Base-by-base conservation (phyloP, 345 rosid species). In the Pistacia vera region DNA sequence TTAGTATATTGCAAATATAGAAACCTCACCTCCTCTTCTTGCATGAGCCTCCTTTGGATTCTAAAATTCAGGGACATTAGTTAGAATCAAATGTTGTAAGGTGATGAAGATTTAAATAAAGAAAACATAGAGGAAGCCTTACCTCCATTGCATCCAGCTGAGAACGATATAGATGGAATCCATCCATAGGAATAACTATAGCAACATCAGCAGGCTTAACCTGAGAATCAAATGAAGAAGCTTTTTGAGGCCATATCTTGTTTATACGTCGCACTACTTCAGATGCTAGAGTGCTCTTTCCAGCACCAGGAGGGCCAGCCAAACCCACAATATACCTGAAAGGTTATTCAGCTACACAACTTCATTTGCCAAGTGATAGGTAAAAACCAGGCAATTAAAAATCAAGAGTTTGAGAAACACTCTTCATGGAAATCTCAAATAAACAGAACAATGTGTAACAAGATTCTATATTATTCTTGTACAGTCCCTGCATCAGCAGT, bases 111-210 rank as follows among this genome's bases (percentile, higher is more conserved):
- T 51, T 61, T 13, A 22, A 13, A 74, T 51, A 22, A 3, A 48
- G 75, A 33, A 65, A 69, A 20, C 46, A 66, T 22, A 41, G 18
- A 68, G 57, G 59, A 79, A 71, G 80, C 60, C 75, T 82, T 80
- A 89, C 99, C 98, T 96, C 93, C 99, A 93, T 93, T 20, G 93
- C 95, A 87, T 93, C 97, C 38, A 96, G 91, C 82, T 91, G 93
- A 18, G 92, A 91, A 70, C 95, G 90, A 81, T 91, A 96, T 46
- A 93, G 84, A 87, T 91, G 99, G 81, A 96, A 96, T 28, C 99
- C 98, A 86, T 90, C 97, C 98, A 96, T 96, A 35, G 95, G 94
- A 84, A 96, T 85, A 76, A 96, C 89, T 30, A 78, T 78, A 79
- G 97, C 98, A 55, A 89, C 94, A 83, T 92, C 94, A 2, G 83